A percentile compares a stretch with the other conserved stretches of the same genome.
Evolutionary conservation across 2,329 filamentous ascomycete species (phyloP).

Genomic region (Penicillium sp.): DNA sequence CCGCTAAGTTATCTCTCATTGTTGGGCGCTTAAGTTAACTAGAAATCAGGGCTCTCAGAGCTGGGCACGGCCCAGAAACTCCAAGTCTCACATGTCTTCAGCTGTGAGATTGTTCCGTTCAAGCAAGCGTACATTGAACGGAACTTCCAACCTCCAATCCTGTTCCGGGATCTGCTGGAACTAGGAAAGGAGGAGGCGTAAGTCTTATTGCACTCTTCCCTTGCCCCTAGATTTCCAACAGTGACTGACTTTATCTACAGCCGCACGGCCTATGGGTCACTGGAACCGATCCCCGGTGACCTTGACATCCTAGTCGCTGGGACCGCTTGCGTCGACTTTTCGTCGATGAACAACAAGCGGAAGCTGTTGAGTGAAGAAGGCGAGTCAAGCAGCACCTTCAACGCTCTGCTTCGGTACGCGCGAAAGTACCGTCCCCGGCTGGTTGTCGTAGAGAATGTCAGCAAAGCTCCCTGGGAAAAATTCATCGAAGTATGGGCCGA

Average conservation of each 20-base stretch:
- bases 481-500: slow-evolving; percentile 50
- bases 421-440: slow-evolving; percentile 60
- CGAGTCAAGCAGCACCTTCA: slow-evolving; percentile 68
- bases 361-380: slow-evolving; percentile 58
- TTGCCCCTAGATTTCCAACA: neutral
- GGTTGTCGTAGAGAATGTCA: slow-evolving; percentile 73
- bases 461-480: slow-evolving; percentile 59
- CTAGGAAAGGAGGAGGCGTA: slow-evolving; percentile 54
- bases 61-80: slow-evolving; percentile 36
- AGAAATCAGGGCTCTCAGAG: slow-evolving; percentile 22
- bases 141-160: slow-evolving; percentile 55
- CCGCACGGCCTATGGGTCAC: slow-evolving; percentile 67
- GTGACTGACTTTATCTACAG: slow-evolving; percentile 37
- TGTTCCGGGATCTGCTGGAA: slow-evolving; percentile 64
- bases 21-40: slow-evolving; percentile 30
- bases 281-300: slow-evolving; percentile 56
- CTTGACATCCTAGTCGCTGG: slow-evolving; percentile 71
- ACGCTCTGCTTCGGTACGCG: slow-evolving; percentile 61
- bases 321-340: slow-evolving; percentile 77
- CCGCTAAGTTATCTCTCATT: neutral
- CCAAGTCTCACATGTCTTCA: slow-evolving; percentile 59
- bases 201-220: slow-evolving; percentile 29
- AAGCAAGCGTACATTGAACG: slow-evolving; percentile 67
- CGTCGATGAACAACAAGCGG: slow-evolving; percentile 60
- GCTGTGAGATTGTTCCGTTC: slow-evolving; percentile 63